A percentile compares a stretch with the other conserved stretches of the same genome.
These are phyloP conservation scores for Blastobotrys malaysiensis DNA, from an alignment of 1,139 yeast species.

Conservation along the genomic window DNA sequence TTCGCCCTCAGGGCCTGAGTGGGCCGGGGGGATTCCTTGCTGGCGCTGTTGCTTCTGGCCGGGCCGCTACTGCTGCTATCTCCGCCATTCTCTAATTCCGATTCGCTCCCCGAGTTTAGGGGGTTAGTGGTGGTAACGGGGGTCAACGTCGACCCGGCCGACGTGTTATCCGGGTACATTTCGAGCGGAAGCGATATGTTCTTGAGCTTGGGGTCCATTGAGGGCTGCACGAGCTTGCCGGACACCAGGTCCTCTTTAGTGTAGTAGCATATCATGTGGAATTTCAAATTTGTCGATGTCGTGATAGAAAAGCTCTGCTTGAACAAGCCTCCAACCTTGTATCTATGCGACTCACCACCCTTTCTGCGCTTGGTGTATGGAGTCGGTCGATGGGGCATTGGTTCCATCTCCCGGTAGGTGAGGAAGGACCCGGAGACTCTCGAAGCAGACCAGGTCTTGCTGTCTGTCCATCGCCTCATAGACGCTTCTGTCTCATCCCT, in stretches of 20 bases:
- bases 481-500: constrained; percentile 50
- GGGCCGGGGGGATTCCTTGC: neutral
- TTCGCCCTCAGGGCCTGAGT: neutral
- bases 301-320: constrained; percentile 55
- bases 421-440: constrained; percentile 53
- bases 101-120: neutral
- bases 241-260: constrained; percentile 31
- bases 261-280: constrained; percentile 53
- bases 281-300: constrained; percentile 45
- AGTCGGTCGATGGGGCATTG: neutral
- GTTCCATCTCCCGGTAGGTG: constrained; percentile 50
- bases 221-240: constrained; percentile 37
- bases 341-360: constrained; percentile 17
- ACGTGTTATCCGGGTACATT: constrained; percentile 35
- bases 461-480: constrained; percentile 64
- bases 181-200: constrained; percentile 34
- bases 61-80: neutral
- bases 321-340: constrained; percentile 46
- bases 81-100: neutral
- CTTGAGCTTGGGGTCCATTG: constrained; percentile 37
- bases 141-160: constrained; percentile 23
- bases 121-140: constrained; percentile 15
- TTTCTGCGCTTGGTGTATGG: constrained; percentile 3
- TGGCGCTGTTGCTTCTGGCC: neutral
- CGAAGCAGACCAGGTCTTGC: constrained; percentile 58